Evolutionary conservation across 2,329 filamentous ascomycete species (phyloP), one percentile per base, ranked within the genome.

Genomic region (Trichoderma harzianum): DNA sequence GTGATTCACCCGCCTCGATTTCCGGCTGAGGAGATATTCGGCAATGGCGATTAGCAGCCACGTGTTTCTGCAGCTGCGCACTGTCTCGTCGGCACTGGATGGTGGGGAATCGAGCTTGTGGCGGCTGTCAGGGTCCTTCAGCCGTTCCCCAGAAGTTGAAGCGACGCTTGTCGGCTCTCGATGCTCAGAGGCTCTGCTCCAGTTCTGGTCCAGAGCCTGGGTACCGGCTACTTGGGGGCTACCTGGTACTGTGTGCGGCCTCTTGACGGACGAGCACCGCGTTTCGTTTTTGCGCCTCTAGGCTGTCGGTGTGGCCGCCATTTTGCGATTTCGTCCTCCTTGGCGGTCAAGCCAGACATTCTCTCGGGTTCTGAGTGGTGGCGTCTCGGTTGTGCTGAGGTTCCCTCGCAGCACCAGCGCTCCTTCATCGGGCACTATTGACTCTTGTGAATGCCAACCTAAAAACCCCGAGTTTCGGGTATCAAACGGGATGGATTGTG

Each of bases 61-160:
- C 66, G 66, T 61, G 57, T 34, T 32, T 18, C 16, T 16, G 8
- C 4, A 7, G 21, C 26, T 28, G 28, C 66, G 57, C 66, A 69
- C 57, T 69, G 66, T 69, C 39, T 61, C 28, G 8, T 16, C 66
- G 36, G 39, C 66, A 69, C 66, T 69, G 66, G 66, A 69, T 69
- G 66, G 66, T 69, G 66, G 66, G 66, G 66, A 69, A 69, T 32
- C 24, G 57, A 7, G 39, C 66, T 26, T n/a, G 32, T 69, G 66
- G 66, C 57, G 66, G 57, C 66, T 69, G 66, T 69, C 66, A 62
- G 66, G 57, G 39, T 53, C 57, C 26, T 53, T 21, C 14, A 30
- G 6, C 36, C 26, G 65, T 68, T 62, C 66, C 57, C 57, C 39
- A 62, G 66, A 69, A 21, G 66, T 69, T 69, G 66, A 69, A 21